These are phyloP conservation scores for Umbelopsis isabellina DNA, from an alignment of 192 early-diverging fungal species.

Conservation along the genomic window DNA sequence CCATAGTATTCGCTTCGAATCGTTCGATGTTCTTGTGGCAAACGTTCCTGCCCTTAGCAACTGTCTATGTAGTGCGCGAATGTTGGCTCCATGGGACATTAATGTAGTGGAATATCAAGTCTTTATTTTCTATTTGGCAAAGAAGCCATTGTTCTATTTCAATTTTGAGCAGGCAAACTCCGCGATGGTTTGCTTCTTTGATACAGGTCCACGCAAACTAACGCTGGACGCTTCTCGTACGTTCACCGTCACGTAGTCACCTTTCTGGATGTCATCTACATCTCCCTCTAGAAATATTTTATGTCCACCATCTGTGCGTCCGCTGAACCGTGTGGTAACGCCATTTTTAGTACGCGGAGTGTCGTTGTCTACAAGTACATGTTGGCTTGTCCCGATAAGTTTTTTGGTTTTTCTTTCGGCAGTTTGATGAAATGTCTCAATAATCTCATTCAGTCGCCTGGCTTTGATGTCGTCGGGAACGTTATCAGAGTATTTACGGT, in stretches of 20 bases:
- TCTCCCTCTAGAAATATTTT: constrained; percentile 63
- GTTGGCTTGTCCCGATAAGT: constrained; percentile 49
- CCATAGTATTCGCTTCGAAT: not conserved
- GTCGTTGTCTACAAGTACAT: constrained; percentile 61
- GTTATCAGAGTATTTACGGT: constrained; percentile 67
- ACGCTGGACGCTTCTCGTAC: constrained; percentile 31
- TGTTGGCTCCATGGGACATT: constrained; percentile 10
- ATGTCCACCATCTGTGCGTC: constrained; percentile 69
- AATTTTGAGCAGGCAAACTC: constrained; percentile 23
- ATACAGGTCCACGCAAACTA: constrained; percentile 24
- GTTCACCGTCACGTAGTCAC: constrained; percentile 32
- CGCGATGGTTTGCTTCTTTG: constrained; percentile 11
- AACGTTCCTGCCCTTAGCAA: not conserved
- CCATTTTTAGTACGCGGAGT: constrained; percentile 45
- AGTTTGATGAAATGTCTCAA: constrained; percentile 61
- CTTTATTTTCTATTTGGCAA: not conserved
- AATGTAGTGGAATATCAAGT: not conserved
- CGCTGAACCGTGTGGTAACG: constrained; percentile 42
- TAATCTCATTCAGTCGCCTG: constrained; percentile 66
- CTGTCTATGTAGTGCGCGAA: constrained; percentile 8
- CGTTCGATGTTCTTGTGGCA: not conserved
- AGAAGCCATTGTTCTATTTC: not conserved
- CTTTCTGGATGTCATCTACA: constrained; percentile 18
- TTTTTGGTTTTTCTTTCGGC: constrained; percentile 57
- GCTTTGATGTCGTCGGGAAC: constrained; percentile 66